These are phyloP conservation scores for Lactifluus piperatus DNA, from an alignment of 768 basidiomycete genomes.

Conservation along the genomic window DNA sequence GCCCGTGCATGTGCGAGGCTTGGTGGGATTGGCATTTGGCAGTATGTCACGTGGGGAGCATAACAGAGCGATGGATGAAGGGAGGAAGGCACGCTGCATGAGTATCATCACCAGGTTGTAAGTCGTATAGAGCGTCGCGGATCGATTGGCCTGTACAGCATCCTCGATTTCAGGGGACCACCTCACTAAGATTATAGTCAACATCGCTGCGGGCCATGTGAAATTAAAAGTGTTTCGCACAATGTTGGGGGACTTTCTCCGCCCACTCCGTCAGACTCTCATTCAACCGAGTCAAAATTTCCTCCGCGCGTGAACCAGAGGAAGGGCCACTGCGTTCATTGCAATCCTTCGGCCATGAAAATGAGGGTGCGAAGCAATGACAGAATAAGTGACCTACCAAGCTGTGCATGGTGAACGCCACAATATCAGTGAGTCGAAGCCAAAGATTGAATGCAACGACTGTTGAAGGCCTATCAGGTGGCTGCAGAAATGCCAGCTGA, in stretches of 20 bases:
- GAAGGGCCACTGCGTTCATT: conserved; percentile 1
- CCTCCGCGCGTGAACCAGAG: conserved; percentile 22
- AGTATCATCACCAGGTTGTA: conserved; percentile 63
- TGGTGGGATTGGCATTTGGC: background rate
- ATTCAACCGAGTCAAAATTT: conserved; percentile 38
- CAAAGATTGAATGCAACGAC: conserved; percentile 35
- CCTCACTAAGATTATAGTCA: conserved; percentile 23
- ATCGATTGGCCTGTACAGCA: conserved; percentile 33
- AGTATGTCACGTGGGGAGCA: background rate
- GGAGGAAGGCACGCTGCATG: conserved; percentile 73
- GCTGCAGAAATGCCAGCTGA: conserved; percentile 38
- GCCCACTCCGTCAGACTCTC: conserved; percentile 34
- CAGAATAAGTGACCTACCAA: conserved; percentile 29
- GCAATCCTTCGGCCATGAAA: background rate
- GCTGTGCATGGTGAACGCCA: conserved; percentile 35
- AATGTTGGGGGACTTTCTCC: conserved; percentile 24
- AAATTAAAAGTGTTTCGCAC: conserved; percentile 19
- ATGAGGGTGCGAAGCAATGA: background rate
- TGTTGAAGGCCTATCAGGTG: conserved; percentile 33
- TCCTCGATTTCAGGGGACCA: conserved; percentile 38
- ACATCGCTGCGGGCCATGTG: background rate
- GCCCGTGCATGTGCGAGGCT: conserved; percentile 1
- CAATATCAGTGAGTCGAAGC: conserved; percentile 39
- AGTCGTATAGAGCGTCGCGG: conserved; percentile 34
- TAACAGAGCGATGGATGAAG: conserved; percentile 22